Evolutionary conservation across 2,329 filamentous ascomycete genomes (phyloP).

Genomic region (Colletotrichum sp.): DNA sequence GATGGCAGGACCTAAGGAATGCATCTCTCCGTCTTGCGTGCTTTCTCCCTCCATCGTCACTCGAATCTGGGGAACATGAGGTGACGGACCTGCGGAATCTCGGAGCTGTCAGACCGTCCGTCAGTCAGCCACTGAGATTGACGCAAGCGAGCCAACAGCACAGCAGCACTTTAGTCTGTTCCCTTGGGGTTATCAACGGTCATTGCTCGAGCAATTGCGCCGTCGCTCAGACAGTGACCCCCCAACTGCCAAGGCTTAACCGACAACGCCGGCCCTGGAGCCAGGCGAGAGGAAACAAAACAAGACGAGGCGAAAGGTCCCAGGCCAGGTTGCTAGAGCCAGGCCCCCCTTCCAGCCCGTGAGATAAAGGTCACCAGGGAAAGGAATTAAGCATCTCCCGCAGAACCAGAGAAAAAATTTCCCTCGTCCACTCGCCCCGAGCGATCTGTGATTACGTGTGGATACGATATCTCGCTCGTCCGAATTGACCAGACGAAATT

Average conservation of each 20-base stretch:
- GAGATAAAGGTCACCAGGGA: not conserved
- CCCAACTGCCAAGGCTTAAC: not conserved
- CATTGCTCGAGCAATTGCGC: not conserved
- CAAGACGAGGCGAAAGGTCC: not conserved
- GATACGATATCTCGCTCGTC: constrained; percentile 11
- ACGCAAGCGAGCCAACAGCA: constrained; percentile 1
- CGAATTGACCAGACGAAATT: not conserved
- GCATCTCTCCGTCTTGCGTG: not conserved
- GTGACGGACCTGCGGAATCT: not conserved
- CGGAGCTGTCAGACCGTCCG: not conserved
- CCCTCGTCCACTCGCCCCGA: not conserved
- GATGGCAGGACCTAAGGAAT: not conserved
- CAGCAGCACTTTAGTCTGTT: not conserved
- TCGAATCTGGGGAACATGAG: not conserved
- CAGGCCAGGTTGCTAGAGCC: not conserved
- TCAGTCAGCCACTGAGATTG: constrained; percentile 3
- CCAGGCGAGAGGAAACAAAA: not conserved
- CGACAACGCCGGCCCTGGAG: not conserved
- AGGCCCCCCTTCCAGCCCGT: not conserved
- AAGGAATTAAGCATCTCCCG: constrained; percentile 8
- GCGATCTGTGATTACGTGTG: constrained; percentile 15
- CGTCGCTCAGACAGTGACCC: not conserved
- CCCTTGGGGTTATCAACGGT: not conserved
- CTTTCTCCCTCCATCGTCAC: not conserved
- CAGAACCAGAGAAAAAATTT: not conserved